Base-by-base conservation (phyloP, 2,329 filamentous ascomycete species). In the Phialocephala sp. region DNA sequence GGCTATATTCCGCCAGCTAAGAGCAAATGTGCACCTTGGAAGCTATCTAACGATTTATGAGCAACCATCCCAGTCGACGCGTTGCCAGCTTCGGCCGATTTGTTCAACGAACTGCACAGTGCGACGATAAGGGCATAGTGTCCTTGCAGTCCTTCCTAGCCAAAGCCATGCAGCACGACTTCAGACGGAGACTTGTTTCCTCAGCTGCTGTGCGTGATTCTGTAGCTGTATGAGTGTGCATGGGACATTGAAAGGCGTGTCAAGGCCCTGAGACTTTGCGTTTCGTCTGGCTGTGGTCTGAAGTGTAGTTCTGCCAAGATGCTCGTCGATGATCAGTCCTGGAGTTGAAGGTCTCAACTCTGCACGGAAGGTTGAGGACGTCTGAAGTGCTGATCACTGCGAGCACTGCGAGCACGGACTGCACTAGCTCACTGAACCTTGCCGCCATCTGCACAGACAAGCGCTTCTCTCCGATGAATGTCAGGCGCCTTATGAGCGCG, bases 371-470 rank as follows among this genome's bases (percentile, higher is more conserved):
- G 32, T 37, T 55, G 35, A 37, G 55, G 32, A 57, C 55, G 20
- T 57, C 55, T 57, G 55, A 37, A 57, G 32, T 57, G 55, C 14
- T 35, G 52, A 35, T 55, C 47, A 27, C 27, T 54, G 47, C 27
- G 37, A 55, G 12, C 32, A 11, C 50, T 55, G 20, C 27, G 50
- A 57, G 54, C 54, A 57, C 54, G n/a, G 55, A 57, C 55, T 57
- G 55, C 56, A 52, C 54, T 47, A 63, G 60, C 41, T 55, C 54
- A 41, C 59, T 45, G 59, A 55, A 59, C 64, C 57, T 59, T 64
- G 65, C 54, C 52, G 39, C 65, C 55, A 55, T 64, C 61, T 66
- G 65, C 61, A 63, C 65, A 64, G 61, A 61, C 65, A 63, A 50
- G 50, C 50, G 57, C 57, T 58, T 63, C 27, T 60, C 50, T 66